Evolutionary conservation across 2,329 filamentous ascomycete genomes (phyloP), one percentile per base, ranked within the genome.

Genomic region (Aspergillus novoparasiticus): DNA sequence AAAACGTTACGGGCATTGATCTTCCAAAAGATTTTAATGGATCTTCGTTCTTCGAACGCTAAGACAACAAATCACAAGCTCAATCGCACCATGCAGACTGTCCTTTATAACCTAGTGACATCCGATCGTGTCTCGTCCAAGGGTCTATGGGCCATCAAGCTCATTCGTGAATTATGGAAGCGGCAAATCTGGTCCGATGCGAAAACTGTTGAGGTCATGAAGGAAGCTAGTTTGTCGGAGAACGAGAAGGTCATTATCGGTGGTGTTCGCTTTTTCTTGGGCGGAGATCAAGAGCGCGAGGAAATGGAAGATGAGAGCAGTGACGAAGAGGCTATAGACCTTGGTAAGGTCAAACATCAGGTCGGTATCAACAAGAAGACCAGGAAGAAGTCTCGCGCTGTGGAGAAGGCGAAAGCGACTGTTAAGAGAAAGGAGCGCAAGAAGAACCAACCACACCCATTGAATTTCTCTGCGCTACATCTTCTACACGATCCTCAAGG

Each of bases 201-300:
- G 2, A 95, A 94, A 76, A 89, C 94, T 0, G 95, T 98, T n/a
- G 93, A 97, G 73, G 92, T 98, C 68, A 98, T 99, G 94, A 96
- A 96, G 80, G 91, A 97, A 79, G 93, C 94, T 0, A 89, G 90
- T 60, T 81, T 99, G 61, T 89, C 92, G 4, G 90, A 97, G 58
- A 96, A 97, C 70, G 92, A 96, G 71, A 99, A 99, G 80, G 93
- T 98, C 4, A 87, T 95, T 30, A 84, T 91, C 6, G 92, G 93
- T 19, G 94, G 92, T 51, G 92, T 96, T 16, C 87, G 93, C 28
- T 99, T 98, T 83, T 99, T 99, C 82, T 84, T 99, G 0, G 95
- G 95, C 28, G 94, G 94, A 39, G 95, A 99, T 77, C 94, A 96
- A 78, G 95, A 98, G 79, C 88, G 94, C 69, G 95, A 99, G 76